A percentile compares a stretch with the other conserved stretches of the same genome.
These are phyloP conservation scores for Corylus heterophylla DNA, from an alignment of 306 rosid genomes.

Conservation along the genomic window DNA sequence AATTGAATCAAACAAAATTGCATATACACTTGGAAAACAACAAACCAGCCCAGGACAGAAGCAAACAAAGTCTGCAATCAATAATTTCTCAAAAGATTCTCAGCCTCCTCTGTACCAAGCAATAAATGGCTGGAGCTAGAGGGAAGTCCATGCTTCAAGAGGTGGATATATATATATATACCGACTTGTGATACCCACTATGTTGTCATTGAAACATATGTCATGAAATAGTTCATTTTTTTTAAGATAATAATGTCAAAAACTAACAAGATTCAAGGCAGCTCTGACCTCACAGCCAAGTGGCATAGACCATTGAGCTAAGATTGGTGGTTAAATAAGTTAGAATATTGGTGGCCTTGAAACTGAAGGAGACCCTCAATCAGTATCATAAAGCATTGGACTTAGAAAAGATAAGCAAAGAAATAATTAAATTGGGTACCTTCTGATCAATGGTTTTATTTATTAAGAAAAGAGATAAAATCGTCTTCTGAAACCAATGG, in stretches of 20 bases:
- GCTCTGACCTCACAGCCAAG: background rate
- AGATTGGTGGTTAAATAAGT: background rate
- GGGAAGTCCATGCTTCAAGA: conserved; percentile 36
- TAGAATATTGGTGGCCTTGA: background rate
- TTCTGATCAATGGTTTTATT: background rate
- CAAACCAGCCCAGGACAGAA: no score
- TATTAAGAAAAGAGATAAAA: background rate
- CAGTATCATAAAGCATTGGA: background rate
- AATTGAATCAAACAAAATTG: no score
- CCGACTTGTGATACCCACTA: background rate
- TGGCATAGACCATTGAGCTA: background rate
- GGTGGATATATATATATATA: conserved; percentile 5
- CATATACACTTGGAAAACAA: no score
- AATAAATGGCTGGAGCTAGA: background rate
- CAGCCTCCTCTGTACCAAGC: background rate
- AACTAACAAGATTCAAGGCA: conserved; percentile 23
- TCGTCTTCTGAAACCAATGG: background rate
- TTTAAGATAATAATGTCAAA: conserved; percentile 2
- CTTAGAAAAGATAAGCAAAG: no score
- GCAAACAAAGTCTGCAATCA: no score
- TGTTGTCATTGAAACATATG: background rate
- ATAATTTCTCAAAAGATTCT: no score
- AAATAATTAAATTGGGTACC: background rate
- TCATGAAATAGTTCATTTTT: background rate
- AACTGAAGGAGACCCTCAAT: background rate